Evolutionary conservation across 164 flowering plant genomes (phyloP), one percentile per base, ranked within the genome.

Genomic region (Vitis rupestris): DNA sequence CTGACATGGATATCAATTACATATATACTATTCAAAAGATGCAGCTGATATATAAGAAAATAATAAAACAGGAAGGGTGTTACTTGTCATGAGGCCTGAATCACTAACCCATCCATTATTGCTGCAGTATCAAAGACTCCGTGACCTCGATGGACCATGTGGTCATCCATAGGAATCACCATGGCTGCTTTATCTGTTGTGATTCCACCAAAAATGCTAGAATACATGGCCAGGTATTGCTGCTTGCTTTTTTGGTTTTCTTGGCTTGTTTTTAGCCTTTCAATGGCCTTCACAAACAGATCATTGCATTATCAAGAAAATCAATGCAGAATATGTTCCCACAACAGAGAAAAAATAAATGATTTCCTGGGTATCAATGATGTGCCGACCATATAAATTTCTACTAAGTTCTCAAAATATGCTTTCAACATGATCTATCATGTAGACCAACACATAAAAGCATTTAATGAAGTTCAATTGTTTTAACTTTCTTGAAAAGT

Each of bases 71-170:
- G 23, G 12, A 70, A 27, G 50, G 3, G 16, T 2, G 12, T 5
- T 55, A 14, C 27, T 15, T 27, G 12, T 48, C 51, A 8, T 49
- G 58, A 47, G 9, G 61, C 8, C 8, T 53, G 12, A 14, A 57
- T 65, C 13, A 78, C 86, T 79, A 61, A 94, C 97, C 97, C 97
- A 44, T 90, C 88, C 70, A 84, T 66, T 51, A 94, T 89, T 7
- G 91, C 88, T 12, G 97, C 97, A 53, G 97, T 94, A 70, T 94
- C 98, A 57, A 92, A 92, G 74, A 94, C 97, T 63, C 95, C 97
- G 67, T 94, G 98, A 17, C 98, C 98, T 75, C 97, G 77, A 76
- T 94, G 98, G 66, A 92, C 97, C 88, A 94, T 89, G 79, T 92
- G 98, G 66, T 94, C 98, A 72, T 92, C 95, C 77, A 92, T 77